A percentile compares a stretch with the other conserved stretches of the same genome.
These are phyloP conservation scores for Pseudognaphalium luteoalbum DNA, from an alignment of 129 eudicot genomes.

Conservation along the genomic window DNA sequence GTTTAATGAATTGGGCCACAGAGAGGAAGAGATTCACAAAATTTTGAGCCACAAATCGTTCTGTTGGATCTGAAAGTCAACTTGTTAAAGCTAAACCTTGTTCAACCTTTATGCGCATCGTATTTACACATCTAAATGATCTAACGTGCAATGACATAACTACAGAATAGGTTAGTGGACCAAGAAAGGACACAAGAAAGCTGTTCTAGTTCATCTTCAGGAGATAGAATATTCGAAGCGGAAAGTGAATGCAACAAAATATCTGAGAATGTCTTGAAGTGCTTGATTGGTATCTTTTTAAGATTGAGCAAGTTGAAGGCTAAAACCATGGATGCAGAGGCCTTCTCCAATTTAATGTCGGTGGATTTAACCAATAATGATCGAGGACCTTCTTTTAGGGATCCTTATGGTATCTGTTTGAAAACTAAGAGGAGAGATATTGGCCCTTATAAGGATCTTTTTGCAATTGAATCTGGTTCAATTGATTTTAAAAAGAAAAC, in stretches of 20 bases:
- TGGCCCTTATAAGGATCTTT: conserved; percentile 62
- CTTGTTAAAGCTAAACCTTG: conserved; percentile 9
- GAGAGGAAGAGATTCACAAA: neutral
- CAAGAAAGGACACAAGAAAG: conserved; percentile 62
- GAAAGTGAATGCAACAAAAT: conserved; percentile 69
- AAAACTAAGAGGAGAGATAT: conserved; percentile 59
- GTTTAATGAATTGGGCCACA: neutral
- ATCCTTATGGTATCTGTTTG: conserved; percentile 60
- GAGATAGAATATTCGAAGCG: conserved; percentile 48
- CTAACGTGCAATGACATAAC: conserved; percentile 22
- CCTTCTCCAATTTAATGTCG: conserved; percentile 44
- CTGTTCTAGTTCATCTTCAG: conserved; percentile 57
- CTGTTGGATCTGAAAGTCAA: conserved; percentile 9
- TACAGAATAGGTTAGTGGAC: conserved; percentile 49
- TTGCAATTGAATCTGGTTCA: conserved; percentile 64
- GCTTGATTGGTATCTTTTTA: conserved; percentile 60
- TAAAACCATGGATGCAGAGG: conserved; percentile 56
- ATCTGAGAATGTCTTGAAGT: conserved; percentile 75
- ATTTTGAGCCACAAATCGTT: conserved; percentile 3
- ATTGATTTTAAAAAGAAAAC: conserved; percentile 65
- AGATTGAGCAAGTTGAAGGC: conserved; percentile 68
- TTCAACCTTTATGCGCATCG: neutral
- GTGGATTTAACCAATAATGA: conserved; percentile 36
- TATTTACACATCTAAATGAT: neutral
- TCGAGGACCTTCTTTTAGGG: conserved; percentile 50